These are phyloP conservation scores for Bipolaris zeicola DNA, from an alignment of 2,329 filamentous ascomycete genomes.

Conservation along the genomic window DNA sequence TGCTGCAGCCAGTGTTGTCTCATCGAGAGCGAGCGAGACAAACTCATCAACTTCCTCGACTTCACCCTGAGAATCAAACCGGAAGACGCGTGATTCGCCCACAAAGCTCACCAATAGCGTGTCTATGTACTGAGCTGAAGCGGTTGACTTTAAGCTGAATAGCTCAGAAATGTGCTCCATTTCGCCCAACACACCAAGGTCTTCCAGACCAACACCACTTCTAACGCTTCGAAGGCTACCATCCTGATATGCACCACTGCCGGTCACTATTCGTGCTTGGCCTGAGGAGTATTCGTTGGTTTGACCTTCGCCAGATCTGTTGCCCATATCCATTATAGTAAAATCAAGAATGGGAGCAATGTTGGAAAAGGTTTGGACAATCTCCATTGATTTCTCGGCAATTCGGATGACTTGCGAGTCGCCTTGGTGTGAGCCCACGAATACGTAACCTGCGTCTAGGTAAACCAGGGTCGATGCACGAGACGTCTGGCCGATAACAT, in stretches of 20 bases:
- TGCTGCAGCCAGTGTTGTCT: constrained; percentile 72
- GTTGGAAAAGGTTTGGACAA: constrained; percentile 79
- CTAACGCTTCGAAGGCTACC: constrained; percentile 88
- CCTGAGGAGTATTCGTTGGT: constrained; percentile 93
- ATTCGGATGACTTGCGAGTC: constrained; percentile 83
- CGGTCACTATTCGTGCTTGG: constrained; percentile 90
- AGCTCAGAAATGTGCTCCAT: constrained; percentile 75
- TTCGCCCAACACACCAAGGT: constrained; percentile 80
- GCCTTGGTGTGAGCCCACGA: constrained; percentile 89
- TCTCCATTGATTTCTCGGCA: constrained; percentile 63
- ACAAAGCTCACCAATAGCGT: constrained; percentile 80
- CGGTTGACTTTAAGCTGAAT: constrained; percentile 67
- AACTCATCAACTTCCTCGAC: constrained; percentile 87
- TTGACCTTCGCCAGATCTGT: constrained; percentile 75
- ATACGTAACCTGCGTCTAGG: constrained; percentile 73
- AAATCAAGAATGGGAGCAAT: constrained; percentile 94
- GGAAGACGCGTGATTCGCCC: constrained; percentile 81
- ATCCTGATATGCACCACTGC: constrained; percentile 87
- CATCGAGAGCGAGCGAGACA: constrained; percentile 69
- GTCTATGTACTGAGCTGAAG: constrained; percentile 62
- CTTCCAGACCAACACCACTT: constrained; percentile 91
- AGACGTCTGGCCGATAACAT: constrained; percentile 70
- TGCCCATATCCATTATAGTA: constrained; percentile 93
- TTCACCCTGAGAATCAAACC: constrained; percentile 73
- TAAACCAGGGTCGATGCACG: constrained; percentile 80